These are phyloP conservation scores for Glycine soja DNA, from an alignment of 306 rosid species.

Conservation along the genomic window DNA sequence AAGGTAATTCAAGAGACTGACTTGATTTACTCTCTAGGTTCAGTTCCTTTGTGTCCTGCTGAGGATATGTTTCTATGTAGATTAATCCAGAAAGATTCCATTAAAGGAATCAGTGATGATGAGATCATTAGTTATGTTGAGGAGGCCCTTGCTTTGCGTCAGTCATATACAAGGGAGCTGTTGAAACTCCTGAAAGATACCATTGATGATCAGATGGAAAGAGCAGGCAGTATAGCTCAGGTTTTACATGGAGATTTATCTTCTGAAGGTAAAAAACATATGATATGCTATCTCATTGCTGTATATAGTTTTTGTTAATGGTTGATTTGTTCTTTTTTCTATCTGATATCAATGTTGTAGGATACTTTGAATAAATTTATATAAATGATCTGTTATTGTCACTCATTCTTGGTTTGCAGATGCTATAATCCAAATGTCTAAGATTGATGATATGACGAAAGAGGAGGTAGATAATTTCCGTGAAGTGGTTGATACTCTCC, in stretches of 20 bases:
- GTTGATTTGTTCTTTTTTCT: constrained; percentile 34
- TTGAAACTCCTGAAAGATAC: constrained; percentile 66
- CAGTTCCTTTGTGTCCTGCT: constrained; percentile 71
- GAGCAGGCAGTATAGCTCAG: constrained; percentile 58
- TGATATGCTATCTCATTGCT: constrained; percentile 43
- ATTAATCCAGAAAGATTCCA: constrained; percentile 72
- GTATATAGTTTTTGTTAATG: constrained; percentile 14
- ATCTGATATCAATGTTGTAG: constrained; percentile 29
- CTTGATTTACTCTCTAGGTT: constrained; percentile 62
- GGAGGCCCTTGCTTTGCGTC: constrained; percentile 77
- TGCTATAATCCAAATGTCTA: constrained; percentile 67
- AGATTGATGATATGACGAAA: constrained; percentile 82
- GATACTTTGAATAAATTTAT: constrained; percentile 41
- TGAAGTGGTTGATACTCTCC: constrained; percentile 68
- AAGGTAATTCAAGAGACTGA: constrained; percentile 46
- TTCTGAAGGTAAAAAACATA: constrained; percentile 71
- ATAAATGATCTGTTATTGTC: constrained; percentile 41
- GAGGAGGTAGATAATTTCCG: constrained; percentile 70
- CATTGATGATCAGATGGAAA: constrained; percentile 59
- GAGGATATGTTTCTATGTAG: constrained; percentile 89
- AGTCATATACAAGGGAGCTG: constrained; percentile 61
- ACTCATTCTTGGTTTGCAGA: constrained; percentile 64
- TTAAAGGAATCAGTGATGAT: constrained; percentile 57
- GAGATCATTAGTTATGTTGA: constrained; percentile 61
- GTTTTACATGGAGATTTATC: constrained; percentile 59